Evolutionary conservation across 331 rosid species (phyloP).

Genomic region (Saraca asoca): DNA sequence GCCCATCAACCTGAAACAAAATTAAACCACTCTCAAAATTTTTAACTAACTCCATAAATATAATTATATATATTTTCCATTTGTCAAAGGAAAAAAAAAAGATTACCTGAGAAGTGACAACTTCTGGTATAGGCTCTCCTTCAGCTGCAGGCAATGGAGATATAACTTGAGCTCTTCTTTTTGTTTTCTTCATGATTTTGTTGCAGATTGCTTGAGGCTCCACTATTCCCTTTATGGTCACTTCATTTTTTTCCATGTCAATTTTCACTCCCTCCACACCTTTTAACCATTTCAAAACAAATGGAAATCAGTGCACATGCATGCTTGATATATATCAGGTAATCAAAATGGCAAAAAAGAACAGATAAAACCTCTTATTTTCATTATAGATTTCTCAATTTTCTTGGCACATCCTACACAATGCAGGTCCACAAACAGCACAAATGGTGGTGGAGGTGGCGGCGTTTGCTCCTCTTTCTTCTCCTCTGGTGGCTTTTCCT

Average conservation of each 20-base stretch:
- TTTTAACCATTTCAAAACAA: conserved; percentile 34
- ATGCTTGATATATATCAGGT: background rate
- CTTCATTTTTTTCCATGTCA: conserved; percentile 82
- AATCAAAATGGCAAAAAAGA: conserved; percentile 18
- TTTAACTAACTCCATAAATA: background rate
- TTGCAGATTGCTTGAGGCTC: conserved; percentile 79
- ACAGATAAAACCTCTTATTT: conserved; percentile 56
- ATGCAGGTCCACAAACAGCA: conserved; percentile 77
- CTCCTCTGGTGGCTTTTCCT: conserved; percentile 35
- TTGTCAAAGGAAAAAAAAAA: background rate
- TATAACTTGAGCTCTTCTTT: conserved; percentile 65
- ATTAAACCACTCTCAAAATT: conserved; percentile 8
- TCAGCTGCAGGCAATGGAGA: conserved; percentile 87
- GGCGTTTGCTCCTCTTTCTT: conserved; percentile 56
- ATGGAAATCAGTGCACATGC: conserved; percentile 26
- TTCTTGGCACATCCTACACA: conserved; percentile 90
- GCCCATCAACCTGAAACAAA: conserved; percentile 54
- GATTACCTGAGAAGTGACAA: conserved; percentile 55
- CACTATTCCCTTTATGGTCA: conserved; percentile 85
- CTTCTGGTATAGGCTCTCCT: conserved; percentile 87
- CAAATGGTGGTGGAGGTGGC: conserved; percentile 61
- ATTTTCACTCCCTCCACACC: conserved; percentile 82
- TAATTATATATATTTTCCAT: no score
- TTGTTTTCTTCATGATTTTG: conserved; percentile 65
- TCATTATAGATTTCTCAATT: conserved; percentile 68